Conservation (phyloP, 768 basidiomycete species). For the Lactarius sanguifluus region DNA sequence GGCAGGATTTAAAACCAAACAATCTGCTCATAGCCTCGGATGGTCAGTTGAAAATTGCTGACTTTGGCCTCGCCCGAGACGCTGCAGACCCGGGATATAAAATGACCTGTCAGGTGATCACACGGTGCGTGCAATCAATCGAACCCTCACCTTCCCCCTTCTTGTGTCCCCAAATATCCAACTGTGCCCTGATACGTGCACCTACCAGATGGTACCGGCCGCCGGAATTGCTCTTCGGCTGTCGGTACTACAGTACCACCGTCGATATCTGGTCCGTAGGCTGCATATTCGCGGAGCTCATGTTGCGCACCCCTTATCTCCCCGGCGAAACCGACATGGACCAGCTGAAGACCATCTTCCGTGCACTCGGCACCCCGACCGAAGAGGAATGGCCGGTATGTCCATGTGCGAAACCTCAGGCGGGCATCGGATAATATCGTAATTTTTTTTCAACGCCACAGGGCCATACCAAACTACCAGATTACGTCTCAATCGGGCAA, state of each 20-base stretch:
- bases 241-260: slow-evolving; percentile 85
- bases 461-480: slow-evolving; percentile 90
- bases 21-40: slow-evolving; percentile 91
- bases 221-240: slow-evolving; percentile 90
- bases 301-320: slow-evolving; percentile 93
- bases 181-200: slow-evolving; percentile 2
- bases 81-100: slow-evolving; percentile 92
- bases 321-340: slow-evolving; percentile 97
- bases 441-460: slow-evolving; percentile 34
- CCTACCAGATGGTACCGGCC: slow-evolving; percentile 92
- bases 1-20: slow-evolving; percentile 96
- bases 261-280: slow-evolving; percentile 98
- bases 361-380: slow-evolving; percentile 92
- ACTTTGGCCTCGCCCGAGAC: slow-evolving; percentile 97
- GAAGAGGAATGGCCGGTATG: slow-evolving; percentile 97
- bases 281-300: slow-evolving; percentile 96
- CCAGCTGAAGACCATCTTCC: slow-evolving; percentile 91
- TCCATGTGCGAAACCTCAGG: slow-evolving; percentile 11
- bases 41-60: slow-evolving; percentile 93
- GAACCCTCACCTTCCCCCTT: slow-evolving; percentile 4
- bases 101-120: slow-evolving; percentile 99
- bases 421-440: background rate
- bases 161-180: background rate
- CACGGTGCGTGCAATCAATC: slow-evolving; percentile 56
- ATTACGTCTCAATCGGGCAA: slow-evolving; percentile 83